phyloP scores from a whole-genome alignment of 768 basidiomycete species.

The Lepiota subincarnata region DNA sequence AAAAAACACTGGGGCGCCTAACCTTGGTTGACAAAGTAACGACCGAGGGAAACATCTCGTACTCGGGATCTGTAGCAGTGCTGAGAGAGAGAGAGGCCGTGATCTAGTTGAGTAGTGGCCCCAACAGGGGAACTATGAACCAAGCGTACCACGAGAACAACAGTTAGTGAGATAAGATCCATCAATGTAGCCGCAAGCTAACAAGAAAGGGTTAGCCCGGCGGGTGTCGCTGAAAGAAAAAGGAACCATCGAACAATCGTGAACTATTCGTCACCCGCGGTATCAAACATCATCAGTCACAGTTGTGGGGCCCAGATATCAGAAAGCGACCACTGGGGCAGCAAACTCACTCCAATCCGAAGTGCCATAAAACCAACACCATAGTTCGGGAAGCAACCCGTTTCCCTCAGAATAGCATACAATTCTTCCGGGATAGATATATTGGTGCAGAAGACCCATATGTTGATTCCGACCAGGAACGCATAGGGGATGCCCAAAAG shows the following conservation, averaged over 20 bases:
- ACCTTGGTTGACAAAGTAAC: slow-evolving; percentile 37
- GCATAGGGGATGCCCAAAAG: slow-evolving; percentile 27
- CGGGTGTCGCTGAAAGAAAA: background rate
- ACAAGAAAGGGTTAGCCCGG: background rate
- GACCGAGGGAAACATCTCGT: slow-evolving; percentile 27
- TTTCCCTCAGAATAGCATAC: slow-evolving; percentile 22
- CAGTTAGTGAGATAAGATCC: slow-evolving; percentile 32
- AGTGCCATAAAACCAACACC: slow-evolving; percentile 25
- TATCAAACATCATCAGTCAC: background rate
- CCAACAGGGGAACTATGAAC: background rate
- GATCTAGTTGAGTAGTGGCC: background rate
- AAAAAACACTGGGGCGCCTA: background rate
- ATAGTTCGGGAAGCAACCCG: slow-evolving; percentile 39
- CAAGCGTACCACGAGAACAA: slow-evolving; percentile 29
- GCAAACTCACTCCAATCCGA: slow-evolving; percentile 28
- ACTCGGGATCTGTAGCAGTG: slow-evolving; percentile 19
- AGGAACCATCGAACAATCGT: slow-evolving; percentile 16
- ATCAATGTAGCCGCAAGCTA: slow-evolving; percentile 33
- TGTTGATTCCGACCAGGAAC: slow-evolving; percentile 26
- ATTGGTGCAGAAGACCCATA: slow-evolving; percentile 34
- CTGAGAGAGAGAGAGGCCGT: slow-evolving; percentile 28
- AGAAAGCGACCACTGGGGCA: background rate
- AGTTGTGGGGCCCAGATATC: background rate
- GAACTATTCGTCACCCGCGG: slow-evolving; percentile 11
- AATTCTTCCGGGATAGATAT: slow-evolving; percentile 19